Conservation (phyloP, 495 filamentous ascomycete genomes). For the Xanthoparmelia taractica region DNA sequence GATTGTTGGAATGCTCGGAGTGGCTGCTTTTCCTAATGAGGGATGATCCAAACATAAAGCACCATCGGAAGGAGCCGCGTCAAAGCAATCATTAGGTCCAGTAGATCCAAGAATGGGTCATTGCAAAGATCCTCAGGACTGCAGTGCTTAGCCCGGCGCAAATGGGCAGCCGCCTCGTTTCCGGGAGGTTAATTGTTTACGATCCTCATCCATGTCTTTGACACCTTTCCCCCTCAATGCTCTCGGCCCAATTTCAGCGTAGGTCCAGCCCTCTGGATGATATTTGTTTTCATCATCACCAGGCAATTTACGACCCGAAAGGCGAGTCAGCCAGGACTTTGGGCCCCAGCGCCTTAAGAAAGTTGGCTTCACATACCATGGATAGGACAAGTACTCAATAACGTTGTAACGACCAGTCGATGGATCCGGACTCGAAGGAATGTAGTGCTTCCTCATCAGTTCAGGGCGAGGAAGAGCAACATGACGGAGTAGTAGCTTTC, state of each 20-base stretch:
- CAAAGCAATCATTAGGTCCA: background rate
- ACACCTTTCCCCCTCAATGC: conserved; percentile 49
- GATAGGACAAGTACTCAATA: conserved; percentile 33
- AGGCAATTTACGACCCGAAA: conserved; percentile 48
- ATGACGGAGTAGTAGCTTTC: conserved; percentile 49
- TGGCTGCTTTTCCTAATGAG: background rate
- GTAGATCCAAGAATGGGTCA: background rate
- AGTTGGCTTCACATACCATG: conserved; percentile 54
- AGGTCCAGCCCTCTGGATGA: conserved; percentile 48
- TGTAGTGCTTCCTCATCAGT: conserved; percentile 8
- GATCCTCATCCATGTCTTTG: conserved; percentile 36
- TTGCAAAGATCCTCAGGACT: background rate
- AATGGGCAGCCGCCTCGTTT: conserved; percentile 49
- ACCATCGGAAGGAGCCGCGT: background rate
- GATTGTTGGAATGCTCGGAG: background rate
- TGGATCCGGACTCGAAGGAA: conserved; percentile 6
- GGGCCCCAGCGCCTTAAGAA: conserved; percentile 55
- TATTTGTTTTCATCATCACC: conserved; percentile 50
- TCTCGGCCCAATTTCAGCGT: conserved; percentile 50
- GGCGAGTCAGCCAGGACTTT: conserved; percentile 45
- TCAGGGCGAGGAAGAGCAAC: conserved; percentile 44
- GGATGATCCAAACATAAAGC: background rate
- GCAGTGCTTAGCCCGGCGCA: conserved; percentile 1
- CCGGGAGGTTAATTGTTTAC: conserved; percentile 30
- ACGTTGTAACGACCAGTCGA: conserved; percentile 37